Conservation (phyloP, 257 asterid species). For the Paulownia fortunei region DNA sequence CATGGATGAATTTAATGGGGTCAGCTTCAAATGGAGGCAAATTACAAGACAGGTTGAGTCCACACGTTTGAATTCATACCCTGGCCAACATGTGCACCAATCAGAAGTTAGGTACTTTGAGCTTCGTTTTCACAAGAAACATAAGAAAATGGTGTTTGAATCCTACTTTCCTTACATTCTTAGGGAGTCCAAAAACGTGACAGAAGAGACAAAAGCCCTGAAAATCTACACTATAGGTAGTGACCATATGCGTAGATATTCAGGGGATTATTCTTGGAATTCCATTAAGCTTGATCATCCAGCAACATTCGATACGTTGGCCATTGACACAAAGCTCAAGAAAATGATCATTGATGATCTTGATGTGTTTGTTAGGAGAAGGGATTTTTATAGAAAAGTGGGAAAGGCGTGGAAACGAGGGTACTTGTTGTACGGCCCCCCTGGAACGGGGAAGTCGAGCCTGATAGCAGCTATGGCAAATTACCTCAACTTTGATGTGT, state of each 20-base stretch:
- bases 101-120: slow-evolving; percentile 32
- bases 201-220: slow-evolving; percentile 45
- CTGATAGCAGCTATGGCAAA: slow-evolving; percentile 66
- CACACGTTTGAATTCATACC: slow-evolving; percentile 3
- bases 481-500: slow-evolving; percentile 53
- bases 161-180: slow-evolving; percentile 48
- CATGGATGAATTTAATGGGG: slow-evolving; percentile 42
- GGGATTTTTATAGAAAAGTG: slow-evolving; percentile 46
- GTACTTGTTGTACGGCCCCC: slow-evolving; percentile 57
- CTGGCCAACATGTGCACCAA: slow-evolving; percentile 31
- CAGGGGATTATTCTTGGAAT: slow-evolving; percentile 44
- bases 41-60: slow-evolving; percentile 37
- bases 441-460: slow-evolving; percentile 64
- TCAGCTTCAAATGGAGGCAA: slow-evolving; percentile 47
- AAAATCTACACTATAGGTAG: slow-evolving; percentile 41
- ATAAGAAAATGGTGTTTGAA: slow-evolving; percentile 41
- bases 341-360: slow-evolving; percentile 53
- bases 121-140: slow-evolving; percentile 49
- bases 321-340: slow-evolving; percentile 50
- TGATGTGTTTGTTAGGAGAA: slow-evolving; percentile 47
- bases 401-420: slow-evolving; percentile 72
- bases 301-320: slow-evolving; percentile 50
- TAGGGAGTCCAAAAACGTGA: slow-evolving; percentile 27
- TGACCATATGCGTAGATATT: slow-evolving; percentile 32
- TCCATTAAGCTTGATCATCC: slow-evolving; percentile 61